A percentile compares a stretch with the other conserved stretches of the same genome.
Evolutionary conservation across 768 basidiomycete species (phyloP).

Genomic region (Suillus subaureus): DNA sequence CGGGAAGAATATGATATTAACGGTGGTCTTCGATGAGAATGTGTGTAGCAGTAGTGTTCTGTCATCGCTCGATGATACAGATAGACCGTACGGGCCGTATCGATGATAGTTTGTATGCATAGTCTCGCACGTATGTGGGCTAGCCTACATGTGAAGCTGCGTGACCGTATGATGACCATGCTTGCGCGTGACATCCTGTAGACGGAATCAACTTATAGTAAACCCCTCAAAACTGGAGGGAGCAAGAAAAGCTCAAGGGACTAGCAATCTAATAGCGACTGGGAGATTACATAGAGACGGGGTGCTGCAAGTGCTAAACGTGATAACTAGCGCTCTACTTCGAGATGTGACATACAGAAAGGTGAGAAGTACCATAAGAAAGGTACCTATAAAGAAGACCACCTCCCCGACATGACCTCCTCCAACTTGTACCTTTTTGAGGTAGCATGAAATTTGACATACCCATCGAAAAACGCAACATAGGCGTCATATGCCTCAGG

Average conservation of each 20-base stretch:
- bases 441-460: slow-evolving; percentile 22
- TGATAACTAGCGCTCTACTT: not conserved
- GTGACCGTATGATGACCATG: too few relatives aligned
- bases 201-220: too few relatives aligned
- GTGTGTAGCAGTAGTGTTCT: too few relatives aligned
- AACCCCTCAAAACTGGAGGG: not conserved
- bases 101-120: too few relatives aligned
- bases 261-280: not conserved
- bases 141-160: too few relatives aligned
- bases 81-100: too few relatives aligned
- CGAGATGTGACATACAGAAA: not conserved
- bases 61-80: too few relatives aligned
- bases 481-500: slow-evolving; percentile 9
- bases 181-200: too few relatives aligned
- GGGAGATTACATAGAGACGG: not conserved
- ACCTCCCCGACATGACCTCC: slow-evolving; percentile 10
- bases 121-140: too few relatives aligned
- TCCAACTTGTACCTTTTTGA: slow-evolving; percentile 19
- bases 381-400: not conserved
- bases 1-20: too few relatives aligned
- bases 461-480: slow-evolving; percentile 14
- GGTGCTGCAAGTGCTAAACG: not conserved
- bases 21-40: too few relatives aligned
- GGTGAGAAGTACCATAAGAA: not conserved
- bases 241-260: not conserved